Evolutionary conservation across 768 basidiomycete genomes (phyloP).

Genomic region (Sistotremastrum niveocremeum): DNA sequence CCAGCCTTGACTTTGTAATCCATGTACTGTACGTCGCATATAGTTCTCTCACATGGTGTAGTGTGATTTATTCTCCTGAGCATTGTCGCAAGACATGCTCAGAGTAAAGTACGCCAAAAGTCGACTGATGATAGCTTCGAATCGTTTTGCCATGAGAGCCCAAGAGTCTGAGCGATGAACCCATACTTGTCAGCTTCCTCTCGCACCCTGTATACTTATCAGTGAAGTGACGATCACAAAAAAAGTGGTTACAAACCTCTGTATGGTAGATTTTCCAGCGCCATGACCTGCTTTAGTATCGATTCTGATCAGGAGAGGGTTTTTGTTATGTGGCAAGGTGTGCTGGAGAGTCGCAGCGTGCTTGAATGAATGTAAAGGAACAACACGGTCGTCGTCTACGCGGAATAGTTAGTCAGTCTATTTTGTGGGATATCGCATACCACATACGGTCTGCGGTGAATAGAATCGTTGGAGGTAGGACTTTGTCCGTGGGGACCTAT

Average conservation of each 20-base stretch:
- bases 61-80: no score
- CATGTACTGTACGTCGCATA: no score
- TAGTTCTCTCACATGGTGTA: no score
- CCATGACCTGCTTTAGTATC: slow-evolving; percentile 76
- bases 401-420: background rate
- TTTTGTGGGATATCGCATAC: no score
- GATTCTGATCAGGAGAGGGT: slow-evolving; percentile 64
- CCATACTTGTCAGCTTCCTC: slow-evolving; percentile 70
- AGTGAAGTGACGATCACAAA: background rate
- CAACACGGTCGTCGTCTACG: slow-evolving; percentile 75
- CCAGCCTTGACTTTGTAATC: no score
- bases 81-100: no score
- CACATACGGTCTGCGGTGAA: slow-evolving; percentile 62
- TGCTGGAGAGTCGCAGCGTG: slow-evolving; percentile 68
- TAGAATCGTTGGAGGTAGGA: slow-evolving; percentile 58
- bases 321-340: slow-evolving; percentile 43
- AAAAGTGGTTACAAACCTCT: slow-evolving; percentile 29
- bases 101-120: no score
- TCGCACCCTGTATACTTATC: slow-evolving; percentile 37
- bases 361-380: slow-evolving; percentile 79
- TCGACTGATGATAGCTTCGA: no score
- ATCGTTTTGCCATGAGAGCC: slow-evolving; percentile 25
- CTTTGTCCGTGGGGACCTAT: slow-evolving; percentile 28
- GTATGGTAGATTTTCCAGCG: slow-evolving; percentile 62
- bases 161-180: slow-evolving; percentile 57